These are phyloP conservation scores for Brassica cretica DNA, from an alignment of 345 rosid species.

Conservation along the genomic window DNA sequence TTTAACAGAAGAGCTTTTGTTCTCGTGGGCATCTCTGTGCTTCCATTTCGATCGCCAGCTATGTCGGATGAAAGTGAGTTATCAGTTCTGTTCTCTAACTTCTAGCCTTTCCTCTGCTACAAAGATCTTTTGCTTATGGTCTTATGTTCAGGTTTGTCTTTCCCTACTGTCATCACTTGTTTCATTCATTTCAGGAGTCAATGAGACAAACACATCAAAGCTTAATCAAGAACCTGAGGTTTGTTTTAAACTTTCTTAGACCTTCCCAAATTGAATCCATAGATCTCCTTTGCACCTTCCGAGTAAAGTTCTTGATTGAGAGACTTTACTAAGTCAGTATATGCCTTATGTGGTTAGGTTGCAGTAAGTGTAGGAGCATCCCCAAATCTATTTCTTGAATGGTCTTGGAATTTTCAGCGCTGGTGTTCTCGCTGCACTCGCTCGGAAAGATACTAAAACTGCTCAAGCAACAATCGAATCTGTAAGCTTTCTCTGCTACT, in stretches of 20 bases:
- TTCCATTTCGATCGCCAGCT: conserved; percentile 36
- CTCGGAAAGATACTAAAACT: conserved; percentile 58
- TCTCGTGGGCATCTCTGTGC: neutral
- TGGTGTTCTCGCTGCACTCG: conserved; percentile 75
- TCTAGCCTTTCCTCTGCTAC: no score
- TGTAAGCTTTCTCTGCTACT: conserved; percentile 54
- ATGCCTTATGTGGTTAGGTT: conserved; percentile 35
- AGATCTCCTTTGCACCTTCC: neutral
- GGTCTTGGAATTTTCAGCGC: conserved; percentile 73
- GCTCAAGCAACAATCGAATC: conserved; percentile 59
- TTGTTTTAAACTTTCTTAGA: conserved; percentile 13
- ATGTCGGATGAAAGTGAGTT: conserved; percentile 32
- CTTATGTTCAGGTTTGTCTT: neutral
- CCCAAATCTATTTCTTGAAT: conserved; percentile 62
- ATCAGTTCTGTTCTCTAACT: no score
- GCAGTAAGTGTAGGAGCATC: conserved; percentile 38
- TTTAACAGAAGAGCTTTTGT: neutral
- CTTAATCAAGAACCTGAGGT: conserved; percentile 54
- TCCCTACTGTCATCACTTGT: conserved; percentile 21
- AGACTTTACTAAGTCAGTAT: neutral
- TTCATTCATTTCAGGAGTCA: conserved; percentile 50
- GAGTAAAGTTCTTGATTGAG: no score
- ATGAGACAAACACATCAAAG: conserved; percentile 38
- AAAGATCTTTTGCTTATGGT: no score
- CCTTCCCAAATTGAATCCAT: conserved; percentile 37